Conservation (phyloP, 805 yeast genomes). For the Lipomyces anomalus region DNA sequence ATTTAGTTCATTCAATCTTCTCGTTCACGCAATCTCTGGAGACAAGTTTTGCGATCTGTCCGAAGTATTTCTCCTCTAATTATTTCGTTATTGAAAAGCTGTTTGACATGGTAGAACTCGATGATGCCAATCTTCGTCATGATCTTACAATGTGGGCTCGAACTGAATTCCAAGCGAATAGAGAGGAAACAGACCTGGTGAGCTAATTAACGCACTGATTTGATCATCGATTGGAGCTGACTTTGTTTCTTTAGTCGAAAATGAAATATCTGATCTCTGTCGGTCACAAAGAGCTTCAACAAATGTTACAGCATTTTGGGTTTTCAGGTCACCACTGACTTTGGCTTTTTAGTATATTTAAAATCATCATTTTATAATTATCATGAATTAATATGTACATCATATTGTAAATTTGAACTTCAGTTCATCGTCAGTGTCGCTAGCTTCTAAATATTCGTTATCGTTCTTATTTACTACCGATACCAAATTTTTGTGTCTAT, state of each 20-base stretch:
- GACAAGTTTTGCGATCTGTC: neutral
- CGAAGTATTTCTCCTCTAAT: slow-evolving; percentile 1
- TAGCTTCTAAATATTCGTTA: no score
- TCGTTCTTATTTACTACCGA: no score
- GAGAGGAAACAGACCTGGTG: slow-evolving; percentile 1
- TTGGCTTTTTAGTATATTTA: no score
- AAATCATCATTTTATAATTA: no score
- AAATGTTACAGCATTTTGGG: slow-evolving; percentile 1
- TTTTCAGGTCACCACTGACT: neutral
- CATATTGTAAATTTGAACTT: neutral
- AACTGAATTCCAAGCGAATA: slow-evolving; percentile 2
- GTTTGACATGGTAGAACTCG: neutral
- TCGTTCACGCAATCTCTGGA: neutral
- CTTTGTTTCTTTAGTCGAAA: neutral
- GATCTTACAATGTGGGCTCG: slow-evolving; percentile 3
- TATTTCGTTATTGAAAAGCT: neutral
- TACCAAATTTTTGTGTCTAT: no score
- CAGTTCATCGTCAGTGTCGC: neutral
- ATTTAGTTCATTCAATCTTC: neutral
- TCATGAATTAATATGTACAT: no score
- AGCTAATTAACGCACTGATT: neutral
- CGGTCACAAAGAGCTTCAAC: neutral
- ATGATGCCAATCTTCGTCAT: neutral
- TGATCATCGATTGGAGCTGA: neutral
- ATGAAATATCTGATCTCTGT: slow-evolving; percentile 1